phyloP scores from a whole-genome alignment of 1,284 basidiomycete genomes.

The Prillingera fragicola region DNA sequence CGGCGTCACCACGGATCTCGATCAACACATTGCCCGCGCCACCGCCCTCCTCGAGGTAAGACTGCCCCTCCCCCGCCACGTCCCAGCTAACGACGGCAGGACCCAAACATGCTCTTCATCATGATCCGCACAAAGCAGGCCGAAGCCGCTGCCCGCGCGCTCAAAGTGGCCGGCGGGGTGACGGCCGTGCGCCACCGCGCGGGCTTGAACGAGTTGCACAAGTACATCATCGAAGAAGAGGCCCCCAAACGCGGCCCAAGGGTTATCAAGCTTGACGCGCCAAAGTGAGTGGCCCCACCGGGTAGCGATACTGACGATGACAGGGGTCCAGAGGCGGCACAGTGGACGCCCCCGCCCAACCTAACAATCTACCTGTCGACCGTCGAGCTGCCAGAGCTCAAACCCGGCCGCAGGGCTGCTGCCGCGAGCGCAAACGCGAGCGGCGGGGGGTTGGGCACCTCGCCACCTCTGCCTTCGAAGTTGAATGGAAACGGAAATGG shows the following conservation, averaged over 20 bases:
- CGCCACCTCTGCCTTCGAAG: too few relatives aligned
- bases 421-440: too few relatives aligned
- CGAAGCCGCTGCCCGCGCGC: slow-evolving; percentile 33
- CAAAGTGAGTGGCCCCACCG: slow-evolving; percentile 3
- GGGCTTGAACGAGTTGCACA: slow-evolving; percentile 36
- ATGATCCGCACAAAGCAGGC: slow-evolving; percentile 36
- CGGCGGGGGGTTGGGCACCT: too few relatives aligned
- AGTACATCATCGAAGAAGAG: slow-evolving; percentile 44
- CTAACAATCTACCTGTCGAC: slow-evolving; percentile 44
- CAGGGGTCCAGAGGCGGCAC: not conserved
- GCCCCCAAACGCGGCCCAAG: slow-evolving; percentile 19
- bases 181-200: slow-evolving; percentile 41
- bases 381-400: slow-evolving; percentile 45
- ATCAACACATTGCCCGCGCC: slow-evolving; percentile 32
- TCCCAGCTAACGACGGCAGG: slow-evolving; percentile 21
- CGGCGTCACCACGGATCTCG: slow-evolving; percentile 26
- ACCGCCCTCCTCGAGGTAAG: slow-evolving; percentile 34
- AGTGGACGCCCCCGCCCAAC: slow-evolving; percentile 34
- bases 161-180: slow-evolving; percentile 40
- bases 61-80: slow-evolving; percentile 3
- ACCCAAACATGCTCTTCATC: slow-evolving; percentile 38
- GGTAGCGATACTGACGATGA: not conserved
- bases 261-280: slow-evolving; percentile 43
- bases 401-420: slow-evolving; percentile 18
- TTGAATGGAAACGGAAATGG: too few relatives aligned